Base-by-base conservation (phyloP, 1,139 yeast species). In the Debaryomyces udenii region DNA sequence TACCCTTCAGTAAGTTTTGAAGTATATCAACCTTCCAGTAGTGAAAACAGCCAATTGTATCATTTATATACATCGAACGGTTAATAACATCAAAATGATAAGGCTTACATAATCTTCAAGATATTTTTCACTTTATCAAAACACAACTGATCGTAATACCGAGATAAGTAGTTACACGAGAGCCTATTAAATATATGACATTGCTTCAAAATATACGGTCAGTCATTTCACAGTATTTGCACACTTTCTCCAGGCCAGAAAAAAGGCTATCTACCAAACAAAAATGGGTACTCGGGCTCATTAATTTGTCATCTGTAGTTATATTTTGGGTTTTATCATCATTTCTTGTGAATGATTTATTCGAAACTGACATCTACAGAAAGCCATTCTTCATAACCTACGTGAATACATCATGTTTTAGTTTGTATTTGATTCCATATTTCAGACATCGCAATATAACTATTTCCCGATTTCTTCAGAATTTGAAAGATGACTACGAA, bases 351-450 rank as follows among this genome's bases (percentile, higher is more conserved):
- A 87, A 84, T 59, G 82, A 81, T 40, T 67, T 86, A 39, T 85
- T 86, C 47, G 91, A 83, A 51, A 74, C 79, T 38, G 79, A 77
- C 45, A 69, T 74, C 23, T 93, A 90, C 61, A 67, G 90, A 38
- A 93, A 93, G 62, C 99, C 99, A n/a, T 91, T 89, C 57, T 79
- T 91, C 50, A 86, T 93, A 51, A 93, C 99, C 1, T 93, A 91
- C 66, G 62, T 91, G 48, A 93, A 91, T 64, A 91, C 98, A 0
- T 83, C 91, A 5, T 80, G 94, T 17, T 93, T 93, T 59, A 71
- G 81, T 9, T 70, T 93, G 40, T 93, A 91, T 59, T 68, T 93
- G 39, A 61, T 85, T 22, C 95, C 96, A 1, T 81, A 80, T 48
- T 57, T 76, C 47, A 56, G 57, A 46, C 52, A 55, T 38, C 64